Evolutionary conservation across 805 yeast species (phyloP), one percentile per base, ranked within the genome.

Genomic region (Ogataea minuta): DNA sequence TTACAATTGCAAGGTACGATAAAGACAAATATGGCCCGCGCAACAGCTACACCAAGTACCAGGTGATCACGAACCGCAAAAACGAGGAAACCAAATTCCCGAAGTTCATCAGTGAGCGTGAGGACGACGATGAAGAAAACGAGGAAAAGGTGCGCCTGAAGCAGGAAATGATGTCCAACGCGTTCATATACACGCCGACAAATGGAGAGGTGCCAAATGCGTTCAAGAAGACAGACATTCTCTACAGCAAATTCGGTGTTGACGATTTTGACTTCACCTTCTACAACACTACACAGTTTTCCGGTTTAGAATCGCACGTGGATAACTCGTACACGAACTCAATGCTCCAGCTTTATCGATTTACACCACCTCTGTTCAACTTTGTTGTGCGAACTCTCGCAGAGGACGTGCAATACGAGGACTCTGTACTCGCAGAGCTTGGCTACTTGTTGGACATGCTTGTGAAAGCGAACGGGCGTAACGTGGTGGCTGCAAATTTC

Each of bases 401-500:
- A 3, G 64, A 70, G 30, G 81, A 77, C 46, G 70, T 71, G 28
- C 67, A 78, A 20, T 59, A 64, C 25, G 60, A 60, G 6, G 56
- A 56, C 19, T 78, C 84, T 2, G 58, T 90, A 3, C 62, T 89
- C 19, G 79, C 85, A 34, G 97, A 93, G 56, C 64, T 90, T 31
- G 99, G 96, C 0, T 87, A 88, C 47, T 65, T 95, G 10, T 87
- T 79, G 62, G 98, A 95, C 55, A 91, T 93, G 99, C 73, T 91
- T 63, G 73, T 72, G 28, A 85, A 86, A 57, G 88, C 96, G 0
- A 64, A 73, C 10, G 93, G 95, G 0, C 74, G 76, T 26, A 86
- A 84, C 50, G 88, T 91, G 52, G 77, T 86, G 27, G 83, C 96
- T 0, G 70, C 89, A 2, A 93, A 93, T 56, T 88, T 91, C 54